These are phyloP conservation scores for Lactifluus pinguis DNA, from an alignment of 768 basidiomycete genomes.

Conservation along the genomic window DNA sequence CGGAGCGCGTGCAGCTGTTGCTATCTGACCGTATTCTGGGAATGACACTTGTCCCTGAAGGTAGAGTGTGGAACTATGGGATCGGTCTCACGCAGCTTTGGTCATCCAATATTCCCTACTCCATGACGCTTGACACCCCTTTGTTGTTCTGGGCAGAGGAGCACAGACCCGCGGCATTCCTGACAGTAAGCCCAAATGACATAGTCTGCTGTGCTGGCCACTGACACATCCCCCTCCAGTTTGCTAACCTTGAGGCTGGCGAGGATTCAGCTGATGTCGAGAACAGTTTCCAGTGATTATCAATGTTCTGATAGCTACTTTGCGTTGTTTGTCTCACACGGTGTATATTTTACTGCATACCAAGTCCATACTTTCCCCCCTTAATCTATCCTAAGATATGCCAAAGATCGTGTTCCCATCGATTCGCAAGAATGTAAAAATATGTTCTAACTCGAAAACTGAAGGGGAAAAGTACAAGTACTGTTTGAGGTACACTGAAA, in stretches of 20 bases:
- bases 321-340: constrained; percentile 1
- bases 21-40: constrained; percentile 94
- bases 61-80: constrained; percentile 95
- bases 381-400: background rate
- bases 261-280: constrained; percentile 95
- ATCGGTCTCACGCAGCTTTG: constrained; percentile 89
- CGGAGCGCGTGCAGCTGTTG: constrained; percentile 86
- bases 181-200: constrained; percentile 51
- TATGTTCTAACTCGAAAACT: background rate
- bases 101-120: constrained; percentile 72
- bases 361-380: background rate
- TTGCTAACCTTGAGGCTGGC: constrained; percentile 81
- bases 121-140: constrained; percentile 86
- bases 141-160: constrained; percentile 94
- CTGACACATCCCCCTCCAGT: constrained; percentile 36
- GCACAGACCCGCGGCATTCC: constrained; percentile 89
- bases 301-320: background rate
- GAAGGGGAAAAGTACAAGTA: background rate
- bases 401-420: background rate
- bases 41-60: constrained; percentile 91
- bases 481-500: too few relatives aligned
- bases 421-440: background rate
- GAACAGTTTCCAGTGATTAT: constrained; percentile 73
- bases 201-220: constrained; percentile 1
- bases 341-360: constrained; percentile 11